Evolutionary conservation across 176 grass and related monocot species (phyloP).

Genomic region (Bromus sterilis): DNA sequence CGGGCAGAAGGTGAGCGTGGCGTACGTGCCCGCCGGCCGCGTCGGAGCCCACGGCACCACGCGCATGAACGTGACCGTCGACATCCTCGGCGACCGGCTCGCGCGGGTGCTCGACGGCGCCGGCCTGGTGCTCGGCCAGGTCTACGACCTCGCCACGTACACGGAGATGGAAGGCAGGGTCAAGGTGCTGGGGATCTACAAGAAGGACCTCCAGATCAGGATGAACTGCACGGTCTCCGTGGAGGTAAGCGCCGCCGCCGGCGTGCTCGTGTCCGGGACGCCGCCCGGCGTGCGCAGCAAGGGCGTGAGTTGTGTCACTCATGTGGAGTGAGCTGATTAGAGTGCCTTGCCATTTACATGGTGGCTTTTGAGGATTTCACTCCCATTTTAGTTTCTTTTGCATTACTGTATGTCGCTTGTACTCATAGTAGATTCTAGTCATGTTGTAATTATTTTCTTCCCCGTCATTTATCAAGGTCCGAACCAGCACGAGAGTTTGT

Average conservation of each 20-base stretch:
- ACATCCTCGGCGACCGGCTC: slow-evolving; percentile 50
- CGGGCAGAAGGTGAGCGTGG: slow-evolving; percentile 35
- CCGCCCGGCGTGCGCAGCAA: slow-evolving; percentile 13
- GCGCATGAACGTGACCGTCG: slow-evolving; percentile 57
- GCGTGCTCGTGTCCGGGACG: neutral
- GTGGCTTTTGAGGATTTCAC: no score
- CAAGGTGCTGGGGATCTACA: slow-evolving; percentile 54
- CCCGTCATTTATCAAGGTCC: no score
- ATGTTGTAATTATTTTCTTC: no score
- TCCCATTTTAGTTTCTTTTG: neutral
- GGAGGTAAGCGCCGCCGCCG: slow-evolving; percentile 1
- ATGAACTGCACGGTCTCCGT: slow-evolving; percentile 44
- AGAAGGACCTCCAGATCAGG: slow-evolving; percentile 45
- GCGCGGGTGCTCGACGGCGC: slow-evolving; percentile 20
- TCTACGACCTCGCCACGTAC: slow-evolving; percentile 45
- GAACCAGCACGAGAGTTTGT: no score
- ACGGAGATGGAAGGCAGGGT: slow-evolving; percentile 46
- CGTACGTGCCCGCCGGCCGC: slow-evolving; percentile 45
- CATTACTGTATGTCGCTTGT: no score
- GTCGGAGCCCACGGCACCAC: slow-evolving; percentile 21
- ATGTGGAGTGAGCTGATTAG: slow-evolving; percentile 9
- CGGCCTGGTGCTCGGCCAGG: slow-evolving; percentile 24
- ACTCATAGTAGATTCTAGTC: no score
- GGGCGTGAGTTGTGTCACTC: slow-evolving; percentile 11
- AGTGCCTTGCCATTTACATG: neutral